Evolutionary conservation across 495 filamentous ascomycete genomes (phyloP).

Genomic region (Pyrenula aspistea): DNA sequence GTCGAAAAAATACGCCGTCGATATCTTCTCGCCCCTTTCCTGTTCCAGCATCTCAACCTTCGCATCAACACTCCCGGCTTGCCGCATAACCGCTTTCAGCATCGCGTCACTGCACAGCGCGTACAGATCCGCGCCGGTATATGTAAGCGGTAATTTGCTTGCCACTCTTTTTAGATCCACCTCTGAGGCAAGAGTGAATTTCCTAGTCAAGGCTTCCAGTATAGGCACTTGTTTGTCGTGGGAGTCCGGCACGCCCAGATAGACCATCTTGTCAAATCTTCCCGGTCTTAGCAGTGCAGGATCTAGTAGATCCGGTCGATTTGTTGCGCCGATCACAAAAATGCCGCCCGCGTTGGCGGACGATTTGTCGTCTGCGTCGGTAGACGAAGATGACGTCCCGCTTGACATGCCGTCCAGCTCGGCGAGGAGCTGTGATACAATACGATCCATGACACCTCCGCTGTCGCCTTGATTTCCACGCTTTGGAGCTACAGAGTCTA

Average conservation of each 20-base stretch:
- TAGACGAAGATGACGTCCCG: constrained; percentile 34
- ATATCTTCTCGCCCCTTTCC: constrained; percentile 38
- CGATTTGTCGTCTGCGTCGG: neutral
- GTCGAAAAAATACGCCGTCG: constrained; percentile 90
- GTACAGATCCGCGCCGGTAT: constrained; percentile 94
- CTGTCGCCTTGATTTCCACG: constrained; percentile 95
- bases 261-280: constrained; percentile 98
- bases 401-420: constrained; percentile 97
- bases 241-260: constrained; percentile 89
- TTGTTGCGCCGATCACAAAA: constrained; percentile 96
- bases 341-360: constrained; percentile 73
- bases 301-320: constrained; percentile 87
- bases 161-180: constrained; percentile 66
- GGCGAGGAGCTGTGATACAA: constrained; percentile 88
- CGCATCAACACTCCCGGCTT: constrained; percentile 70
- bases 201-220: constrained; percentile 84
- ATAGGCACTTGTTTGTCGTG: constrained; percentile 94
- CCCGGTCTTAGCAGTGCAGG: constrained; percentile 83
- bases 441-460: constrained; percentile 97
- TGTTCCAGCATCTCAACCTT: constrained; percentile 53
- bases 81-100: constrained; percentile 93
- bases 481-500: constrained; percentile 96
- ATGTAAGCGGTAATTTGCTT: constrained; percentile 78
- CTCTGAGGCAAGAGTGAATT: constrained; percentile 71
- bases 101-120: constrained; percentile 94